Evolutionary conservation across 345 rosid species (phyloP).

Genomic region (Kernera saxatilis): DNA sequence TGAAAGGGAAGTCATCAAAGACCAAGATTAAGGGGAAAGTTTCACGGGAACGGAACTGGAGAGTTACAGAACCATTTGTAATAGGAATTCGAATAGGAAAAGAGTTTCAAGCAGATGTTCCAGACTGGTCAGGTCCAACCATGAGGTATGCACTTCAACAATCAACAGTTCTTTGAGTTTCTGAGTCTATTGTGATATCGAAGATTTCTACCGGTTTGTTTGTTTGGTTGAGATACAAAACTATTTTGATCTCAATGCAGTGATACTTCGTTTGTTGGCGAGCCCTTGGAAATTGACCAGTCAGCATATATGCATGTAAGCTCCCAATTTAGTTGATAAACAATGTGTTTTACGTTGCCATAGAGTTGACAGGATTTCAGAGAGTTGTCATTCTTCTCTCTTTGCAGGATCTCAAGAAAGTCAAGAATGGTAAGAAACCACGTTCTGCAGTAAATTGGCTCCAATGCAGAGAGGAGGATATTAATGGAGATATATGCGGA

Average conservation of each 20-base stretch:
- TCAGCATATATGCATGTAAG: slow-evolving; percentile 48
- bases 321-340: slow-evolving; percentile 9
- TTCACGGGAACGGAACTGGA: slow-evolving; percentile 38
- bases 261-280: slow-evolving; percentile 44
- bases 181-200: background rate
- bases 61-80: slow-evolving; percentile 46
- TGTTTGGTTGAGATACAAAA: slow-evolving; percentile 7
- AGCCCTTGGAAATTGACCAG: slow-evolving; percentile 39
- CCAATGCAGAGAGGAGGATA: slow-evolving; percentile 61
- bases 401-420: slow-evolving; percentile 40
- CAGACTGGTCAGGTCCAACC: slow-evolving; percentile 74
- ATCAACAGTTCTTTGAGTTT: slow-evolving; percentile 7
- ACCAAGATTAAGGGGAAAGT: slow-evolving; percentile 32
- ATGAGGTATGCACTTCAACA: slow-evolving; percentile 39
- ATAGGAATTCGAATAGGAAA: slow-evolving; percentile 62
- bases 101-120: slow-evolving; percentile 85
- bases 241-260: slow-evolving; percentile 39
- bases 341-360: slow-evolving; percentile 5
- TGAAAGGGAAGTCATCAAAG: slow-evolving; percentile 44
- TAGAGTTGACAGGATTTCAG: background rate
- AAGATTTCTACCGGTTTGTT: background rate
- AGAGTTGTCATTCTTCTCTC: slow-evolving; percentile 15
- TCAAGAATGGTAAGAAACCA: slow-evolving; percentile 27
- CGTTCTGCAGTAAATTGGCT: slow-evolving; percentile 77
- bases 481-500: slow-evolving; percentile 64